Evolutionary conservation across 2,329 filamentous ascomycete species (phyloP), one percentile per base, ranked within the genome.

Genomic region (Didymella pinodella): DNA sequence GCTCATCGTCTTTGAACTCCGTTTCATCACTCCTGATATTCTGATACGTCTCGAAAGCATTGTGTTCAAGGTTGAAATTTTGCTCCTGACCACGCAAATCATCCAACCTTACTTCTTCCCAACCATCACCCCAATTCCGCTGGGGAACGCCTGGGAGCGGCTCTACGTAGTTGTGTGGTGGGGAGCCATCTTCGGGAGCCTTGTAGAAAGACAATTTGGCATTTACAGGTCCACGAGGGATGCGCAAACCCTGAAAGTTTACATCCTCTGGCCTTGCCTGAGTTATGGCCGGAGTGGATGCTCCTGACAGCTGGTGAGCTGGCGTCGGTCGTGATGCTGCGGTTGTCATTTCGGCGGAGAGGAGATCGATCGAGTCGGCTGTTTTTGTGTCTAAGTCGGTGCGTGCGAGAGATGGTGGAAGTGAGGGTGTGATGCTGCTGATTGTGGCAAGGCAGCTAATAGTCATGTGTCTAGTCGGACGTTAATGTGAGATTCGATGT

Each of bases 1-100:
- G 86, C 11, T 82, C 85, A 69, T 93, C 89, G 74, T 91, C 86
- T 4, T 76, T 77, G 75, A 94, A 96, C 47, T 81, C 80, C 40
- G 79, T 79, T 31, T 84, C 79, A 2, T 84, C 84, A 1, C 85
- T 82, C 0, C 87, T 80, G 1, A 92, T 77, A 66, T 82, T 78
- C 12, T 81, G 79, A 48, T 92, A 75, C 20, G 90, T 80, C 57
- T 86, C 82, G 81, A 97, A 96, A 64, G 91, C 91, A 75, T 93
- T 87, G 55, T 81, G 82, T 78, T 94, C 89, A 14, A 95, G 84
- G 7, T 77, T 84, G 78, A 88, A 93, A 18, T 83, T 78, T 3
- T 80, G 71, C 72, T 95, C 92, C 50, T 80, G 82, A 49, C 88
- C 90, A 52, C 93, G 90, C 68, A 93, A 83, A 78, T 97, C 93